Base-by-base conservation (phyloP, 2,329 filamentous ascomycete genomes). In the Neoscytalidium dimidiatum region DNA sequence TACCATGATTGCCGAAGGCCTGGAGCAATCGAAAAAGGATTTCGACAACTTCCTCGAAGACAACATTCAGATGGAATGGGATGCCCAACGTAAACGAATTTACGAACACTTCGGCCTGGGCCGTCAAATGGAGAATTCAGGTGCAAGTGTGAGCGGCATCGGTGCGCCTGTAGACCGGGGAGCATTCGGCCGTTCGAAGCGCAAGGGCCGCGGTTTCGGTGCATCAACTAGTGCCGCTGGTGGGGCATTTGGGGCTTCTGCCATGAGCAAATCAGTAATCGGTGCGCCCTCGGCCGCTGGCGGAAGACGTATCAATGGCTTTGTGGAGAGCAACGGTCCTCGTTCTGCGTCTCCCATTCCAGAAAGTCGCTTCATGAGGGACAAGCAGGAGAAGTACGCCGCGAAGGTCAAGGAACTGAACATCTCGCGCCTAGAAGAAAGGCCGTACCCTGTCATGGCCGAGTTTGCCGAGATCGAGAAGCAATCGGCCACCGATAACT, bases 21-120 rank as follows among this genome's bases (percentile, higher is more conserved):
- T 98, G 67, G 90, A 94, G 72, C 88, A 94, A 72, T 95, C 94
- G 3, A 90, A 94, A 66, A 88, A 89, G 64, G 95, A 98, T 74
- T 98, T 99, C 75, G 94, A 99, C 75, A 86, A 87, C 67, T 98
- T 97, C 76, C 84, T 99, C 64, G 94, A 98, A 75, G 94, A 97
- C 72, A 96, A 96, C 74, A 89, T 98, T 57, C 92, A 93, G 31
- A 90, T 96, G 82, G 93, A 98, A 76, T 98, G 95, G 94, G 94
- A 97, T 71, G 90, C 91, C 17, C 94, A 98, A 80, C 90, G 94
- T 68, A 92, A 91, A 77, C 89, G 89, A 69, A 97, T 99, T 68
- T 98, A 97, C 78, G 89, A 97, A 73, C 95, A 99, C 78, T 98
- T 99, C 77, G 95, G 95, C 14, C 90, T 99, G 17, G 83, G 81